Evolutionary conservation across 31 red algal species (phyloP).

Genomic region (Endocladia muricata): DNA sequence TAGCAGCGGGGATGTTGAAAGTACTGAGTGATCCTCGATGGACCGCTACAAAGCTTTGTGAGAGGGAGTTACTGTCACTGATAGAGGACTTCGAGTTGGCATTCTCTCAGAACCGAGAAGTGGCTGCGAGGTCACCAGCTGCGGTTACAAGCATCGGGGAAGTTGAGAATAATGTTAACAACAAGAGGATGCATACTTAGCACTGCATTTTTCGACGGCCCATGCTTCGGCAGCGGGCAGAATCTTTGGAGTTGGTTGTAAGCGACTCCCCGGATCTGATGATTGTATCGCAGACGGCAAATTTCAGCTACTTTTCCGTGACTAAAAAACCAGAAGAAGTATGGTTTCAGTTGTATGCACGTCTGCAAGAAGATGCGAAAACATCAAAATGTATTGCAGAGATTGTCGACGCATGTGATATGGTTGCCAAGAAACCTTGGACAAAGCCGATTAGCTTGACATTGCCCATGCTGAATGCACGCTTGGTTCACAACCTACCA

Average conservation of each 20-base stretch:
- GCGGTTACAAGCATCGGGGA: neutral
- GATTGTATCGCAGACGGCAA: neutral
- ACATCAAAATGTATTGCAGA: neutral
- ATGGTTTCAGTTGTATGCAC: conserved; percentile 26
- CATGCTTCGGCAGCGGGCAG: too few species aligned
- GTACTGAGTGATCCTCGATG: neutral
- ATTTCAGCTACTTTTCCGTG: neutral
- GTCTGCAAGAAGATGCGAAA: neutral
- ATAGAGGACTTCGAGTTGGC: neutral
- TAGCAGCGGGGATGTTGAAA: neutral
- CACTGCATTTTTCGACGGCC: too few species aligned
- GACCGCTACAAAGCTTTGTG: neutral
- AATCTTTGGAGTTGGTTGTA: too few species aligned
- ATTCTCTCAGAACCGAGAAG: neutral
- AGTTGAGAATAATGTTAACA: too few species aligned
- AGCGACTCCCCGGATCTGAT: too few species aligned
- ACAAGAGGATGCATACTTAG: too few species aligned
- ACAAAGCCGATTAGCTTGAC: neutral
- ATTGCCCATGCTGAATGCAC: too few species aligned
- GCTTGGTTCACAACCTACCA: too few species aligned
- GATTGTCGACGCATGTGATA: neutral
- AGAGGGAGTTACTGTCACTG: neutral
- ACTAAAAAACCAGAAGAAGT: neutral
- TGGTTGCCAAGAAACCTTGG: conserved; percentile 8
- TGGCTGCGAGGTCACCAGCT: neutral